Evolutionary conservation across 2,329 filamentous ascomycete genomes (phyloP).

Genomic region (Epichloe bromicola): DNA sequence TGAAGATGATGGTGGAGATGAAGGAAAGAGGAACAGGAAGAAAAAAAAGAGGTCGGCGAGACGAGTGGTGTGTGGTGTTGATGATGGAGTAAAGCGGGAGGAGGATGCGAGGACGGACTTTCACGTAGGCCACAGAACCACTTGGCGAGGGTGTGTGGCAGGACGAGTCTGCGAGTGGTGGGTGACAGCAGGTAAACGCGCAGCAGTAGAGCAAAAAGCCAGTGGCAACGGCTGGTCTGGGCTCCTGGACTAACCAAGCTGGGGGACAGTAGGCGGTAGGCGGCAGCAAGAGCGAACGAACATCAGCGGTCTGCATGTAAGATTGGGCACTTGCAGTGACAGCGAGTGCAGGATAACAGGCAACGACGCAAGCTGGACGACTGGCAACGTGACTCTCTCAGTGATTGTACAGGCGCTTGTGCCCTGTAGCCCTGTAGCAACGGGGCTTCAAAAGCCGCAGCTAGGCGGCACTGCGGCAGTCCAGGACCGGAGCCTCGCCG

Average conservation of each 20-base stretch:
- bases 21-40: slow-evolving; percentile 14
- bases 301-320: neutral
- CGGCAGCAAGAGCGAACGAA: neutral
- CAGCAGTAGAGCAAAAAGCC: neutral
- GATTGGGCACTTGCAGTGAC: no score
- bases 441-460: no score
- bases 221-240: slow-evolving; percentile 9
- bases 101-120: slow-evolving; percentile 7
- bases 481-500: no score
- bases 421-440: no score
- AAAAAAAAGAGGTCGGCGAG: slow-evolving; percentile 9
- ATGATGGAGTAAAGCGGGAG: slow-evolving; percentile 8
- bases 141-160: neutral
- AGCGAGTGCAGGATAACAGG: no score
- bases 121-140: slow-evolving; percentile 2
- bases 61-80: slow-evolving; percentile 4
- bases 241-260: slow-evolving; percentile 5
- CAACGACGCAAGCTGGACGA: no score
- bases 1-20: slow-evolving; percentile 14
- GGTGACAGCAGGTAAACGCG: neutral
- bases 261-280: neutral
- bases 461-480: no score
- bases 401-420: neutral
- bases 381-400: neutral
- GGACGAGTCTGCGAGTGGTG: neutral